phyloP scores from a whole-genome alignment of 345 rosid genomes.

The Eucalyptus cloeziana region DNA sequence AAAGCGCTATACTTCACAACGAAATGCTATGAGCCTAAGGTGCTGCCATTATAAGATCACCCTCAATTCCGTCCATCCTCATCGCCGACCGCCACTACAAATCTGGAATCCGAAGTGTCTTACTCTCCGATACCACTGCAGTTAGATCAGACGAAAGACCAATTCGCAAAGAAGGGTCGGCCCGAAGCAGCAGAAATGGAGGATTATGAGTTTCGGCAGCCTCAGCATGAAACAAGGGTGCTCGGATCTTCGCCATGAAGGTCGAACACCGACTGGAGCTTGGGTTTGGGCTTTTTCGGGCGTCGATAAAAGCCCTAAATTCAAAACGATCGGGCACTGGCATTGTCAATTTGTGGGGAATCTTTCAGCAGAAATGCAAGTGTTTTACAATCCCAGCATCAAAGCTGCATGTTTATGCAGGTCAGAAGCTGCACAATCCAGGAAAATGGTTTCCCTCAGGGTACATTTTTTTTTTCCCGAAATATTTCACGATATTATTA shows the following conservation, averaged over 20 bases:
- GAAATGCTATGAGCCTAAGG: background rate
- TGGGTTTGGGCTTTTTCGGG: background rate
- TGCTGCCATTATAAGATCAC: background rate
- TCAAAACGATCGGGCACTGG: no score
- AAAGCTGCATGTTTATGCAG: no score
- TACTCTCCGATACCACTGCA: no score
- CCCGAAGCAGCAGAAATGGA: no score
- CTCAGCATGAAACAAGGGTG: background rate
- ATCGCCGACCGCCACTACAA: background rate
- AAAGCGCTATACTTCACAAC: background rate
- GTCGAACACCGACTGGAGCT: background rate
- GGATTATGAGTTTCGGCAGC: rapidly evolving
- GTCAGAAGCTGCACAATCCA: no score
- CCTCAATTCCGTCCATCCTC: background rate
- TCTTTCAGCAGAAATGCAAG: no score
- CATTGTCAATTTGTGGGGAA: no score
- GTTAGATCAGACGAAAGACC: no score
- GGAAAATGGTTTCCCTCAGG: rapidly evolving
- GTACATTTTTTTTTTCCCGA: no score
- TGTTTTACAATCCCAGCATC: no score
- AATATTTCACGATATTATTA: no score
- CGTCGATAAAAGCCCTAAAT: background rate
- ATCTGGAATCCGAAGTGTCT: background rate
- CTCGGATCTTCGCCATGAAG: background rate
- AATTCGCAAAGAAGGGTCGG: no score